A percentile compares a stretch with the other conserved stretches of the same genome.
Conservation (phyloP, 192 early-diverging fungal genomes). For the Coemansia sp. region DNA sequence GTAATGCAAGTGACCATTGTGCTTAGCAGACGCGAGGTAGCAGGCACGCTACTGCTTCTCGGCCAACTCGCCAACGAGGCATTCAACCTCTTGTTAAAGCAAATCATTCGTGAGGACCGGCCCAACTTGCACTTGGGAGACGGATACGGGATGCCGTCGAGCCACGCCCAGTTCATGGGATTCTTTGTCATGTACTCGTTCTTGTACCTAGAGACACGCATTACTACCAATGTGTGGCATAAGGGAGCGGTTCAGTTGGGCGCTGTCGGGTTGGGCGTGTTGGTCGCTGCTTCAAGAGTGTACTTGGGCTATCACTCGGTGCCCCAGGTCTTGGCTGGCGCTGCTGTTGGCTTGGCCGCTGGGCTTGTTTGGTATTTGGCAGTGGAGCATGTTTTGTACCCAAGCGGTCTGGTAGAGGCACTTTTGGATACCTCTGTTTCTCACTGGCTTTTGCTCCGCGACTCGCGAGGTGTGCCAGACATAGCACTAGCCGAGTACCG, state of each 20-base stretch:
- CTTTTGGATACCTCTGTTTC: slow-evolving; percentile 13
- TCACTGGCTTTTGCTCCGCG: slow-evolving; percentile 47
- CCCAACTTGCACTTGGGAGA: slow-evolving; percentile 44
- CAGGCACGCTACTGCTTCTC: slow-evolving; percentile 26
- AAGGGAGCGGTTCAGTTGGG: slow-evolving; percentile 21
- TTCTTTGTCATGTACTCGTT: slow-evolving; percentile 32
- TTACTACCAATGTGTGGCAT: slow-evolving; percentile 11
- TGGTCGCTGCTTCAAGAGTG: slow-evolving; percentile 34
- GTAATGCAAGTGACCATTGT: slow-evolving; percentile 46
- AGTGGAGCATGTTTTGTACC: slow-evolving; percentile 17
- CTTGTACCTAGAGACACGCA: slow-evolving; percentile 23
- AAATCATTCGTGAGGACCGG: slow-evolving; percentile 23
- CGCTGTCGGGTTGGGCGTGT: slow-evolving; percentile 15
- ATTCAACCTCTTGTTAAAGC: slow-evolving; percentile 38
- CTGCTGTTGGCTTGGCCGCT: slow-evolving; percentile 11
- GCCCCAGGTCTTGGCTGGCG: slow-evolving; percentile 31
- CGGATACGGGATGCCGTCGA: slow-evolving; percentile 58
- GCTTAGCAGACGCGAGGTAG: slow-evolving; percentile 47
- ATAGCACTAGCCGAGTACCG: slow-evolving; percentile 45
- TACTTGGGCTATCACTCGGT: slow-evolving; percentile 49
- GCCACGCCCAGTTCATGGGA: slow-evolving; percentile 57
- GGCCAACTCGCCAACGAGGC: slow-evolving; percentile 52
- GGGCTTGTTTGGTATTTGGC: slow-evolving; percentile 31
- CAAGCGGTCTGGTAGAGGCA: slow-evolving; percentile 5
- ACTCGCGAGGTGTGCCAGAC: slow-evolving; percentile 29